Evolutionary conservation across 1,284 basidiomycete species (phyloP).

Genomic region (Lentinus polychrous): DNA sequence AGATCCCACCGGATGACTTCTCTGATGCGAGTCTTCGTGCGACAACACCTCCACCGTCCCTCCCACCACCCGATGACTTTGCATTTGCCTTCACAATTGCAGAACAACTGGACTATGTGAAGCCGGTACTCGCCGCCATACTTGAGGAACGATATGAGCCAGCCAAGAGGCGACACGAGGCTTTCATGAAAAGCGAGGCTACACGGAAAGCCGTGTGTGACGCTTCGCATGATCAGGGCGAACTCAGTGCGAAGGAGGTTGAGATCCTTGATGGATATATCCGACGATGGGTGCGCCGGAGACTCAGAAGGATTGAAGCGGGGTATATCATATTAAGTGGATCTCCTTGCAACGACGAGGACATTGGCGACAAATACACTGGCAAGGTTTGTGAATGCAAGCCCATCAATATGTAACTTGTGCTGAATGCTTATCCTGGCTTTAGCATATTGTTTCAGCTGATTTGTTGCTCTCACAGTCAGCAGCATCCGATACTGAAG

Average conservation of each 20-base stretch:
- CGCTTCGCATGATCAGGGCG: conserved; percentile 43
- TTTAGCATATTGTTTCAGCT: too few species aligned
- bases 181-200: conserved; percentile 53
- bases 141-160: conserved; percentile 51
- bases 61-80: conserved; percentile 37
- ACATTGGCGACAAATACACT: too few species aligned
- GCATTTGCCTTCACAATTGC: conserved; percentile 36
- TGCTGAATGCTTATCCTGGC: too few species aligned
- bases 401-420: too few species aligned
- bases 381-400: background rate
- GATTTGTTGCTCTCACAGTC: too few species aligned
- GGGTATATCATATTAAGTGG: conserved; percentile 11
- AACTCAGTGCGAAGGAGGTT: conserved; percentile 44
- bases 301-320: conserved; percentile 20
- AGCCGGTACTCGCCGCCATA: conserved; percentile 53
- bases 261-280: conserved; percentile 39
- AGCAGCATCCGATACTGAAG: too few species aligned
- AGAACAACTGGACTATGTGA: conserved; percentile 57
- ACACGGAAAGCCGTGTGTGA: conserved; percentile 38
- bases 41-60: conserved; percentile 32
- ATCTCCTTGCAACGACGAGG: background rate
- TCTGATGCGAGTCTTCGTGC: conserved; percentile 19
- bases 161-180: conserved; percentile 36
- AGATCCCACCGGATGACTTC: conserved; percentile 20
- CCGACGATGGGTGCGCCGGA: conserved; percentile 47